These are phyloP conservation scores for Fusarium circinatum DNA, from an alignment of 2,329 filamentous ascomycete genomes.

Conservation along the genomic window DNA sequence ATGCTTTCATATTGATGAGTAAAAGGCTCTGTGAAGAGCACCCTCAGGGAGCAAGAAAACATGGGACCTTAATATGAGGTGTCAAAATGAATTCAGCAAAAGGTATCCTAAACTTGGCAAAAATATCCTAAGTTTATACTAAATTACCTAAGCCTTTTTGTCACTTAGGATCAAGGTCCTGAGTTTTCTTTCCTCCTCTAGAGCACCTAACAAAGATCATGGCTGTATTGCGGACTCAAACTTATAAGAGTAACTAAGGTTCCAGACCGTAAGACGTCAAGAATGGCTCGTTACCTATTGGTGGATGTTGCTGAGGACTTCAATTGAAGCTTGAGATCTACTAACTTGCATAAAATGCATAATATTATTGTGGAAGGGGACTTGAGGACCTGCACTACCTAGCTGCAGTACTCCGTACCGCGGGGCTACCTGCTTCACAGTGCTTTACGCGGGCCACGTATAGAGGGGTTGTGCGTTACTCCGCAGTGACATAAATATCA, in stretches of 20 bases:
- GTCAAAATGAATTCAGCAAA: too few species aligned
- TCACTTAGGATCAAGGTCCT: too few species aligned
- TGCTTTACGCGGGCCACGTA: conserved; percentile 29
- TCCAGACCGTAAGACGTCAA: background rate
- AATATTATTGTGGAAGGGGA: background rate
- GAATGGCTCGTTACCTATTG: background rate
- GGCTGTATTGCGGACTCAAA: background rate
- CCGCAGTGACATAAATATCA: background rate
- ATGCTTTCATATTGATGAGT: background rate
- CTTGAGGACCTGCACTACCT: background rate
- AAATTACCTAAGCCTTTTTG: too few species aligned
- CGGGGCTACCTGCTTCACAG: conserved; percentile 28
- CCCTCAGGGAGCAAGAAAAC: too few species aligned
- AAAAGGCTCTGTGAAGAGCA: background rate
- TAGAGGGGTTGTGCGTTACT: background rate
- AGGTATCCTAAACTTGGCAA: too few species aligned
- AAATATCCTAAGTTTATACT: too few species aligned
- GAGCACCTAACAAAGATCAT: background rate
- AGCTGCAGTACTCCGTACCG: background rate
- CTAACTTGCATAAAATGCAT: background rate
- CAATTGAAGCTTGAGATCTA: background rate
- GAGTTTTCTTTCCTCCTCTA: too few species aligned
- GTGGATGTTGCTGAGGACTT: background rate
- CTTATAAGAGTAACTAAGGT: too few species aligned
- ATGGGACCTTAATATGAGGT: too few species aligned